Evolutionary conservation across 768 basidiomycete species (phyloP), one percentile per base, ranked within the genome.

Genomic region (Hypholoma sublateritium): DNA sequence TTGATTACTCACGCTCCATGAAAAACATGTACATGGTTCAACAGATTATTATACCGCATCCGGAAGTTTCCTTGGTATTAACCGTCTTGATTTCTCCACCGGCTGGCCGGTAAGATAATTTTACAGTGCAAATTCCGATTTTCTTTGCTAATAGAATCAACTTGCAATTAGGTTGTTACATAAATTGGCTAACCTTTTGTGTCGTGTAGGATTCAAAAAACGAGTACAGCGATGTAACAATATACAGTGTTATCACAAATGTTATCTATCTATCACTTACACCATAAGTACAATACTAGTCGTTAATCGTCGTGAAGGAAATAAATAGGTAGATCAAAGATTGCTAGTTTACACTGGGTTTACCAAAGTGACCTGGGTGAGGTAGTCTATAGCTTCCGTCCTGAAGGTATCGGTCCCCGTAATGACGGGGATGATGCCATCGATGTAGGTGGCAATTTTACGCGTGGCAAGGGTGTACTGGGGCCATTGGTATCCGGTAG

Each of bases 1-100:
- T 9, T 32, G 28, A 32, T 9, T 9, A 1, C 28, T 32, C 28
- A 9, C 28, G 6, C 28, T 7, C 5, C 28, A 6, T 32, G 5
- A 32, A 32, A 32, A 7, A 6, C 28, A 28, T 4, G 1, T 32
- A 32, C 11, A 21, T 47, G 9, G n/a, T 11, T 37, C n/a, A 16
- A 12, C 58, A 81, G 81, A 83, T 59, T 82, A 82, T 53, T 82
- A 82, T 65, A 82, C 79, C 5, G 65, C 79, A 5, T 63, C 74
- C 5, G 77, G 78, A 53, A 77, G 68, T 62, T 74, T 72, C 64
- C 70, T 80, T 19, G 77, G 77, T 12, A 78, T 81, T 67, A 81
- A 80, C 60, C 66, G 70, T 14, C 71, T 81, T 48, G 73, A 78
- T 57, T 82, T 81, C 66, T 76, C 78, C 14, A 74, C 70, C 56